Percentiles rank a stretch among this genome's conserved stretches.
phyloP scores from a whole-genome alignment of 176 grass and related monocot species.

The Poa pratensis region DNA sequence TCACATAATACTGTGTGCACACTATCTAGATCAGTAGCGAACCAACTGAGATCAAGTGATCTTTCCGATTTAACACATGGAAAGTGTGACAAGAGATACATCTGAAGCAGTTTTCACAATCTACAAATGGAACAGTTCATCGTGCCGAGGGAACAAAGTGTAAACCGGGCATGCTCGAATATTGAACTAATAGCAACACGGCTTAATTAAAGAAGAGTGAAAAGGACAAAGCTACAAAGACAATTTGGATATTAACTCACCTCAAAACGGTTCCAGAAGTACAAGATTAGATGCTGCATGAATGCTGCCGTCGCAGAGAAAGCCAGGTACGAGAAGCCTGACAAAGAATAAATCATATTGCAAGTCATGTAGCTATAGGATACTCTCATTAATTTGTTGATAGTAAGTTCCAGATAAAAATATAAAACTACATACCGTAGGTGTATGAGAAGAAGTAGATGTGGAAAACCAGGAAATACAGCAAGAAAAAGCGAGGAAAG shows the following conservation, averaged over 20 bases:
- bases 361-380: constrained; percentile 17
- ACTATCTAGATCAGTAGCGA: constrained; percentile 19
- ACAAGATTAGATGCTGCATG: constrained; percentile 97
- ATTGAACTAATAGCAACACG: background rate
- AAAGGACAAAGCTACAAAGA: background rate
- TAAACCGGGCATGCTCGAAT: constrained; percentile 1
- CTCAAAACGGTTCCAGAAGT: constrained; percentile 99
- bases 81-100: constrained; percentile 2
- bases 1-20: background rate
- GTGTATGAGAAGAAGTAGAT: constrained; percentile 98
- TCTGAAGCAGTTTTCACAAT: background rate
- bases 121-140: constrained; percentile 9
- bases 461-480: constrained; percentile 99
- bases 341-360: constrained; percentile 25
- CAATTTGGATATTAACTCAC: constrained; percentile 45
- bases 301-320: constrained; percentile 95
- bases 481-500: constrained; percentile 97
- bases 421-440: constrained; percentile 69
- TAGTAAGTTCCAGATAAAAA: background rate
- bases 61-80: constrained; percentile 19
- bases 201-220: background rate
- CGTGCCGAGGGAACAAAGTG: background rate
- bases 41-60: constrained; percentile 2
- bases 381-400: background rate
- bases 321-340: constrained; percentile 96